Conservation (phyloP, 2,329 filamentous ascomycete species). For the Daldinia eschscholtzii region DNA sequence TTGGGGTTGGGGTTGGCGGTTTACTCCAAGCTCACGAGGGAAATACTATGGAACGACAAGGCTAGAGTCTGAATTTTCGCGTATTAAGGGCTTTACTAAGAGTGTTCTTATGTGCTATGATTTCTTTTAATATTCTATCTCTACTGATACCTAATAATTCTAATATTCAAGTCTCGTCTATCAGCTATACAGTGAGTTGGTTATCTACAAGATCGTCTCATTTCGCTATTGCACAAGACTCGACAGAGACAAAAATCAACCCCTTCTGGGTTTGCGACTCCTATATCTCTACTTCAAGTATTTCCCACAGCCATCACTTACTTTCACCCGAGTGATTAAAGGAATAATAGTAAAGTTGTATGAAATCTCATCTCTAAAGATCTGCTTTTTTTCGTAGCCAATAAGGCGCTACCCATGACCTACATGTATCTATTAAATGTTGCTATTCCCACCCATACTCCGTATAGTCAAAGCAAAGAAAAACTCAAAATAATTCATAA, state of each 20-base stretch:
- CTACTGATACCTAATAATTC: not conserved
- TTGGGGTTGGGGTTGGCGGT: not conserved
- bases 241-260: not conserved
- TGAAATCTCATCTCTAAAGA: not conserved
- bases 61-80: not conserved
- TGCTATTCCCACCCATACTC: conserved; percentile 10
- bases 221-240: not conserved
- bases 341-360: not conserved
- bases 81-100: too few species aligned
- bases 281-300: not conserved
- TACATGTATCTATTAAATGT: conserved; percentile 32
- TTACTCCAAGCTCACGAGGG: conserved; percentile 4
- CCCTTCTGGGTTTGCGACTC: not conserved
- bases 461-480: conserved; percentile 11
- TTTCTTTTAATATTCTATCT: not conserved
- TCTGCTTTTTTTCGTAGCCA: conserved; percentile 6
- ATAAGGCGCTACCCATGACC: conserved; percentile 6
- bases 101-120: not conserved
- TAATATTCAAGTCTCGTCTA: not conserved
- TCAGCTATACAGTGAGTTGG: not conserved
- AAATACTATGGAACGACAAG: conserved; percentile 1
- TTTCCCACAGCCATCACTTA: not conserved
- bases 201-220: not conserved
- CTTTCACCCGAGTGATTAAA: not conserved
- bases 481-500: conserved; percentile 29